Base-by-base conservation (phyloP, 2,329 filamentous ascomycete species). In the Apiospora aurea region DNA sequence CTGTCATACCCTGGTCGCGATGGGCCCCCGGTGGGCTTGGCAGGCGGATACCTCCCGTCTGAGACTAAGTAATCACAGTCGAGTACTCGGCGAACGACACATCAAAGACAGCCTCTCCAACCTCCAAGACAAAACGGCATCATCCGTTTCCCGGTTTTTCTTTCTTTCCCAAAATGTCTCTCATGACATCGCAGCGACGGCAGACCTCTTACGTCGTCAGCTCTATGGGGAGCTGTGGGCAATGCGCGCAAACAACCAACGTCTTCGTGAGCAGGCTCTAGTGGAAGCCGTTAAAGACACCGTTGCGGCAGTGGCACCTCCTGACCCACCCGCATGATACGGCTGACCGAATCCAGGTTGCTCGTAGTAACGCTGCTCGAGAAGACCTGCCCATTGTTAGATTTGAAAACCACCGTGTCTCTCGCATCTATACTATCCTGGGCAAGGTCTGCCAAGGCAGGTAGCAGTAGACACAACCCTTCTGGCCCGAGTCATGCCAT, bases 21-120 rank as follows among this genome's bases (percentile, higher is more conserved):
- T 7, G 26, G 29, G 21, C 18, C 41, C 53, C 21, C 18, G 26
- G 16, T 6, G 16, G 29, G 38, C 34, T 64, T 64, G 57, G 57
- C 57, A 64, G 57, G 57, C 57, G 57, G 57, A 64, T 64, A 64
- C 57, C 57, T 64, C 57, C 57, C 57, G 57, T 64, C 57, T 64
- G 57, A 64, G 57, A 64, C 34, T 61, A 41, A 64, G 57, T 41
- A 38, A 7, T 14, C 2, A 43, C 41, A 38, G 34, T 5, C 7
- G 7, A 38, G 34, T 38, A 38, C 57, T 64, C 49, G 10, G 18
- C 8, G 57, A 64, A 64, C 57, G 34, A 41, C 57, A 41, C n/a
- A 24, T 14, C 18, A 21, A 47, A 47, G 4, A 47, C 46, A 51
- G 18, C 21, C 16, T 3, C 53, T 21, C 29, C 29, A 21, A 34